Evolutionary conservation across 23 red algal species (phyloP).

Genomic region (Gracilariopsis chorda): DNA sequence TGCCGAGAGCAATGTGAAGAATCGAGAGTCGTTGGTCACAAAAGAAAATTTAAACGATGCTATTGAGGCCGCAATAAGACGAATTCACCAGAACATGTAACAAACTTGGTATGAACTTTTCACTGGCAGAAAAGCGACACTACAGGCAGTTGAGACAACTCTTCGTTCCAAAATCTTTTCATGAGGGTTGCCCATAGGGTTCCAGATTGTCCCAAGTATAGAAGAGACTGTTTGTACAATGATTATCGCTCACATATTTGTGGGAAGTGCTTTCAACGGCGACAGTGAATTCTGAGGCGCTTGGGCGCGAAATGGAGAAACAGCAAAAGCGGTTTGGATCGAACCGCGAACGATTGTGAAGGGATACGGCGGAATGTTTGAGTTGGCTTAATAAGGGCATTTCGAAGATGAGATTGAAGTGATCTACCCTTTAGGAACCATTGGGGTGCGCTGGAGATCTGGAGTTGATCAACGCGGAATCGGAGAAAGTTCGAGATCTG

Average conservation of each 20-base stretch:
- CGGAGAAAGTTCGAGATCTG: slow-evolving; percentile 53
- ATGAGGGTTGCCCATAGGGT: slow-evolving; percentile 31
- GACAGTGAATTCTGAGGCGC: slow-evolving; percentile 54
- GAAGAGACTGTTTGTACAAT: too few species aligned
- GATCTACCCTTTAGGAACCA: slow-evolving; percentile 56
- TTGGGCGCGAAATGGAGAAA: slow-evolving; percentile 31
- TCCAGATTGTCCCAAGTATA: slow-evolving; percentile 42
- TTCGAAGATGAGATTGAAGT: slow-evolving; percentile 54
- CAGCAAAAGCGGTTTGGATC: not conserved
- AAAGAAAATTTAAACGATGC: too few species aligned
- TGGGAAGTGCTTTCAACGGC: too few species aligned
- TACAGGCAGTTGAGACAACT: slow-evolving; percentile 53
- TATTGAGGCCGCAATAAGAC: too few species aligned
- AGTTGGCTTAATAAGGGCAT: slow-evolving; percentile 39
- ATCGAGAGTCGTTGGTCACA: too few species aligned
- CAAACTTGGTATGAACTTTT: too few species aligned
- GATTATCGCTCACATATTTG: too few species aligned
- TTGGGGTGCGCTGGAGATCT: slow-evolving; percentile 86
- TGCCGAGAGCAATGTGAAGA: too few species aligned
- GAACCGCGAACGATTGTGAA: not conserved
- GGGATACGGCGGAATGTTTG: slow-evolving; percentile 44
- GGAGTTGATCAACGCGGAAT: slow-evolving; percentile 51
- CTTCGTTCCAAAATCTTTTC: slow-evolving; percentile 19
- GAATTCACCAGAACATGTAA: too few species aligned
- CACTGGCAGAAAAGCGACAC: not conserved